Conservation (phyloP, 305 asterid species). For the Fraxinus xanthoxyloides region DNA sequence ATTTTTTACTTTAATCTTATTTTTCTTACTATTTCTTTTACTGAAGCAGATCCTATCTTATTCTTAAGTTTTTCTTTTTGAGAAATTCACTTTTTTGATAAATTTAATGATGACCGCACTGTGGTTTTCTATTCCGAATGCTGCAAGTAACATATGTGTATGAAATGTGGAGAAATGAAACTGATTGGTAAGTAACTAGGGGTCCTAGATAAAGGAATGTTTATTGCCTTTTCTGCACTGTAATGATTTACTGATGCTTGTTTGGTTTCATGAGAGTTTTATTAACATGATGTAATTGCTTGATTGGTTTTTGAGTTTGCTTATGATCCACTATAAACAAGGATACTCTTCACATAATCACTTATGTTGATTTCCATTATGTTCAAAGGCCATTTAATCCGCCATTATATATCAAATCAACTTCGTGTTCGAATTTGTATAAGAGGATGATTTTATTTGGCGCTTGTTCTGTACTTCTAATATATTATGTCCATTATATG, state of each 20-base stretch:
- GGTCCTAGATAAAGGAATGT: not conserved
- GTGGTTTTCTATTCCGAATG: not conserved
- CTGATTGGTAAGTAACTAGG: not conserved
- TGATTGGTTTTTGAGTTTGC: not conserved
- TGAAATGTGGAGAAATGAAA: not conserved
- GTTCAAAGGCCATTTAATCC: not conserved
- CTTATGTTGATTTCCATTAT: not conserved
- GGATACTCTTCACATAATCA: not conserved
- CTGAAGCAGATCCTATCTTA: not conserved
- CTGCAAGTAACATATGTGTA: not conserved
- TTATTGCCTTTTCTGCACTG: not conserved
- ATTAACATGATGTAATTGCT: not conserved
- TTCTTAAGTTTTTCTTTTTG: not conserved
- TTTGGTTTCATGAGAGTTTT: not conserved
- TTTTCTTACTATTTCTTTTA: constrained; percentile 1
- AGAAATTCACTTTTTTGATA: not conserved
- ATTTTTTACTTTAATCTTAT: not conserved
- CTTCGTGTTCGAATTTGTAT: not conserved
- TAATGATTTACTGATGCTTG: not conserved
- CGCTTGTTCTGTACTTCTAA: not conserved
- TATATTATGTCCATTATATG: not conserved
- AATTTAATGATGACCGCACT: not conserved
- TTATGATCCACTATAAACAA: not conserved
- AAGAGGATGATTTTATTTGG: not conserved
- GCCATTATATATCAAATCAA: not conserved